Percentiles rank a stretch among this genome's conserved stretches.
Conservation (phyloP, 345 rosid genomes). For the Brassica incana region DNA sequence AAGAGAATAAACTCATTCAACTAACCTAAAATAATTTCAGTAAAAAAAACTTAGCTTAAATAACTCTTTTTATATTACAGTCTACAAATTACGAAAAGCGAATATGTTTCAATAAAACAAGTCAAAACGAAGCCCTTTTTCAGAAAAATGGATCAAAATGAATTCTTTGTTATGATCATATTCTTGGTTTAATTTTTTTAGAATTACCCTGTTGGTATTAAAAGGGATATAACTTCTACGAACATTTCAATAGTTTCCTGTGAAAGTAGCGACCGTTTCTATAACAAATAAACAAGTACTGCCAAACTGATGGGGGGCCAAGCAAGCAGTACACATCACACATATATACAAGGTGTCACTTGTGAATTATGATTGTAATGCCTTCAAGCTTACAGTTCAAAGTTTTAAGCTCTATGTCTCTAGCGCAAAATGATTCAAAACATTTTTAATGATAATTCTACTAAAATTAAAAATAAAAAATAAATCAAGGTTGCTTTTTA, state of each 20-base stretch:
- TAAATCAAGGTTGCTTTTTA: slow-evolving; percentile 1
- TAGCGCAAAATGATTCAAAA: slow-evolving; percentile 15
- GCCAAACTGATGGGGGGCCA: slow-evolving; percentile 27
- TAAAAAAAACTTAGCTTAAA: background rate
- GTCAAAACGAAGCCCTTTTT: background rate
- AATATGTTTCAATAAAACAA: background rate
- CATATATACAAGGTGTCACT: background rate
- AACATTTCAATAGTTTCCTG: background rate
- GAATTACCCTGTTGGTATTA: background rate
- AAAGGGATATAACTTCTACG: background rate
- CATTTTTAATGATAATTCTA: slow-evolving; percentile 2
- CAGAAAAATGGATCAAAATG: background rate
- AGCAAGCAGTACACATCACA: slow-evolving; percentile 1
- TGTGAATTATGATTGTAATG: slow-evolving; percentile 26
- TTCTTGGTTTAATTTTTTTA: background rate
- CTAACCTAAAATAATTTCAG: background rate
- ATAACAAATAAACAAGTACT: background rate
- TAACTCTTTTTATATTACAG: background rate
- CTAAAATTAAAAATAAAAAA: background rate
- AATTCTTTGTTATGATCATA: background rate
- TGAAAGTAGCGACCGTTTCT: background rate
- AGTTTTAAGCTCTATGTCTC: background rate
- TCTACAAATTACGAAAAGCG: background rate
- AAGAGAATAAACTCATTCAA: slow-evolving; percentile 6
- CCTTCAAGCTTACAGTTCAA: background rate